Base-by-base conservation (phyloP, 179 eudicot species). In the Beta corolliflora region DNA sequence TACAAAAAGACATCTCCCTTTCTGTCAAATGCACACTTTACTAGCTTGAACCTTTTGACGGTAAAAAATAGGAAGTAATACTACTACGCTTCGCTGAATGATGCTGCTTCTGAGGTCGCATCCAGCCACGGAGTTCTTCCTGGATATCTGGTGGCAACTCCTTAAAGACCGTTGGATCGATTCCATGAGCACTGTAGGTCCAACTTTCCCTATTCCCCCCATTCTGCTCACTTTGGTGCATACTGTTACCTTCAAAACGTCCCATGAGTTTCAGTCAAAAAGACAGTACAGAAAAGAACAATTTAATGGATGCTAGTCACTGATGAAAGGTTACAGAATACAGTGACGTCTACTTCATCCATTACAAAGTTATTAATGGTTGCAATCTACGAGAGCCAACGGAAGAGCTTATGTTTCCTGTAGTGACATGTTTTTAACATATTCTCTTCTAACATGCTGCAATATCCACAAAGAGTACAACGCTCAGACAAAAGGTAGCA, bases 131-230 rank as follows among this genome's bases (percentile, higher is more conserved):
- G 64, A 93, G 84, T 88, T 94, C 97, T 77, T 87, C 86, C 82
- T 92, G 96, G 73, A 94, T 93, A 80, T 93, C 92, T 15, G 69
- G 83, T 41, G 98, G 97, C 63, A 94, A 85, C 89, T 94, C 97
- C 9, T 88, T 77, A 44, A 94, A 45, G 67, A 92, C 85, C 44
- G 79, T 63, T 29, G 88, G 91, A 83, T 94, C 98, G 73, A 94
- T 94, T 84, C 91, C 94, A 76, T 89, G 84, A 41, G 81, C 73
- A 45, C 86, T 87, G 81, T 91, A 93, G 60, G 85, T 83, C 93
- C 97, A 94, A 41, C 74, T 69, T 77, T 81, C 77, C 31, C 82
- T 82, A 64, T 86, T 77, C n/a, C 15, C 64, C 45, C 59, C 80
- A 61, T 68, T 78, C 68, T 73, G 75, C 53, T 41, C 44, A 44